Evolutionary conservation across 2,329 filamentous ascomycete genomes (phyloP).

Genomic region (Xylaria sp.): DNA sequence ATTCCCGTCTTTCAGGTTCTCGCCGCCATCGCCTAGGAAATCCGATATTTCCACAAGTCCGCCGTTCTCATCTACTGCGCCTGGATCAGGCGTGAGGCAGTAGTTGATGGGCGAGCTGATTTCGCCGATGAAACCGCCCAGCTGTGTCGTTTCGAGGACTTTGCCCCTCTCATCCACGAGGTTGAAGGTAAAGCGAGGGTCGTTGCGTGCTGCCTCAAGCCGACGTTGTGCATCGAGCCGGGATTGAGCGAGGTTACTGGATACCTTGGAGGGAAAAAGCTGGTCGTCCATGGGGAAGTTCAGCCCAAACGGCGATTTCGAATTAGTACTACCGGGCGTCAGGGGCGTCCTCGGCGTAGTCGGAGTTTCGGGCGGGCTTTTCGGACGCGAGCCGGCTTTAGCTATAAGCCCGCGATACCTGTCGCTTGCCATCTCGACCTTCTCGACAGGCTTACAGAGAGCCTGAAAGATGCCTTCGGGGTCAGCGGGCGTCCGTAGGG

Average conservation of each 20-base stretch:
- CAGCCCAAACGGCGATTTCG: conserved; percentile 40
- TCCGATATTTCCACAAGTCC: conserved; percentile 65
- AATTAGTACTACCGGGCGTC: conserved; percentile 37
- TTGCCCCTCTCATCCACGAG: conserved; percentile 65
- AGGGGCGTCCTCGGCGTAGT: conserved; percentile 50
- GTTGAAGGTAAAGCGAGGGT: conserved; percentile 68
- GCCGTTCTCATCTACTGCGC: conserved; percentile 66
- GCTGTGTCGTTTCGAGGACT: conserved; percentile 62
- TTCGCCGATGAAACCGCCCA: conserved; percentile 72
- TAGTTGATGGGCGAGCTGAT: conserved; percentile 70
- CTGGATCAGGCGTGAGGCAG: conserved; percentile 66
- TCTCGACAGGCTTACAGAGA: conserved; percentile 72
- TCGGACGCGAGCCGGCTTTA: conserved; percentile 41
- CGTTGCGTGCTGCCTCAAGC: conserved; percentile 66
- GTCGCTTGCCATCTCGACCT: conserved; percentile 63
- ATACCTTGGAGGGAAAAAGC: conserved; percentile 47
- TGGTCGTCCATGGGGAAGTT: conserved; percentile 45
- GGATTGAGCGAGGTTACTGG: conserved; percentile 61
- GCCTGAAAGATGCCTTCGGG: conserved; percentile 75
- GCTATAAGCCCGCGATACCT: conserved; percentile 54
- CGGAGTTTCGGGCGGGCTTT: conserved; percentile 49
- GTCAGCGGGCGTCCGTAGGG: conserved; percentile 74
- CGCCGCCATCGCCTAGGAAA: conserved; percentile 60
- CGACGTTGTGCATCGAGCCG: conserved; percentile 74
- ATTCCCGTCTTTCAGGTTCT: conserved; percentile 51